phyloP scores from a whole-genome alignment of 2,329 filamentous ascomycete species.

The Colletotrichum simmondsii region DNA sequence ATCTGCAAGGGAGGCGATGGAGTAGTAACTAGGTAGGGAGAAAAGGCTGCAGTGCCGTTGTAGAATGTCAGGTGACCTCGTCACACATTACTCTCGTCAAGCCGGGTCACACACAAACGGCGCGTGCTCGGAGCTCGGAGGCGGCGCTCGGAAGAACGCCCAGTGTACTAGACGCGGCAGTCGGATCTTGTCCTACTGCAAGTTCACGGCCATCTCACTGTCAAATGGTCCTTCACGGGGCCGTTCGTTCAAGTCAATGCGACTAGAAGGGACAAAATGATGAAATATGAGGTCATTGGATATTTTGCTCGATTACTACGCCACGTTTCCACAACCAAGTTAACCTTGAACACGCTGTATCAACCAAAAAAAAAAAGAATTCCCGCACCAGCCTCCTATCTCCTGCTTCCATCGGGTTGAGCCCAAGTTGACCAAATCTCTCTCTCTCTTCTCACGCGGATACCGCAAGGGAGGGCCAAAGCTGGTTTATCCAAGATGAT shows the following conservation, averaged over 20 bases:
- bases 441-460: background rate
- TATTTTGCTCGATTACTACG: constrained; percentile 27
- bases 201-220: background rate
- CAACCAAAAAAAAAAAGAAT: background rate
- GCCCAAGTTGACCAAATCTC: background rate
- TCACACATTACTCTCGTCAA: background rate
- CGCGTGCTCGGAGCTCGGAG: background rate
- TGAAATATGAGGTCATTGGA: constrained; percentile 22
- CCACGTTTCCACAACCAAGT: background rate
- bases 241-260: background rate
- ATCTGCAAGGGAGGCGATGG: no score
- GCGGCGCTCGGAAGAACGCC: background rate
- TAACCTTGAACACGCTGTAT: constrained; percentile 13
- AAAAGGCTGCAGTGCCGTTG: background rate
- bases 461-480: background rate
- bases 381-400: background rate
- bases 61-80: constrained; percentile 2
- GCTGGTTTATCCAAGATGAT: background rate
- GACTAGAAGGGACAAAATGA: background rate
- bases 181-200: background rate
- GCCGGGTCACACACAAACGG: background rate
- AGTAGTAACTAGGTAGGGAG: background rate
- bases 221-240: background rate
- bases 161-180: background rate
- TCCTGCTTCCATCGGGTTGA: no score